phyloP scores from a whole-genome alignment of 2,329 filamentous ascomycete species.

The Colletotrichum theobromicola region DNA sequence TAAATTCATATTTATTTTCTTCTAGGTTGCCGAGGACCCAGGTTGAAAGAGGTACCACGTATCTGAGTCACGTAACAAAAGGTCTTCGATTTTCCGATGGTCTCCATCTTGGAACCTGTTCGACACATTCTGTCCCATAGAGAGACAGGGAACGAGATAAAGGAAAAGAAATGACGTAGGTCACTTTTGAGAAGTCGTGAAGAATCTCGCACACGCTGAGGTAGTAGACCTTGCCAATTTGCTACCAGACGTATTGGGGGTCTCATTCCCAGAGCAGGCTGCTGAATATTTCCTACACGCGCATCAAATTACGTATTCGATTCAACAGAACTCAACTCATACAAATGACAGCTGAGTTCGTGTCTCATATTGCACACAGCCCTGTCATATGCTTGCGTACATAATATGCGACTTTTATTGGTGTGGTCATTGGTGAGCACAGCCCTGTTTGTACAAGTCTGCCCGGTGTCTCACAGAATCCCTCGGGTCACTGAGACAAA shows the following conservation, averaged over 20 bases:
- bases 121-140: no score
- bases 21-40: neutral
- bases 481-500: neutral
- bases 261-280: neutral
- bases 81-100: neutral
- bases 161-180: no score
- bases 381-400: neutral
- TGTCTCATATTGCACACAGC: neutral
- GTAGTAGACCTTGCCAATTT: neutral
- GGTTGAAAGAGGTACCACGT: neutral
- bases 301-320: neutral
- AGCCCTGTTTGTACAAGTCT: neutral
- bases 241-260: neutral
- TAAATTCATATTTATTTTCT: neutral
- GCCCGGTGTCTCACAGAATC: neutral
- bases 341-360: neutral
- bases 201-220: neutral
- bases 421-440: neutral
- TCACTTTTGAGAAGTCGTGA: no score
- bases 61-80: neutral
- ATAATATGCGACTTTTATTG: neutral
- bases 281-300: neutral
- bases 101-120: no score
- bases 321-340: neutral
- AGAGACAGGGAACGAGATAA: no score